Base-by-base conservation (phyloP, 1,284 basidiomycete species). In the Ustilago bromivora region DNA sequence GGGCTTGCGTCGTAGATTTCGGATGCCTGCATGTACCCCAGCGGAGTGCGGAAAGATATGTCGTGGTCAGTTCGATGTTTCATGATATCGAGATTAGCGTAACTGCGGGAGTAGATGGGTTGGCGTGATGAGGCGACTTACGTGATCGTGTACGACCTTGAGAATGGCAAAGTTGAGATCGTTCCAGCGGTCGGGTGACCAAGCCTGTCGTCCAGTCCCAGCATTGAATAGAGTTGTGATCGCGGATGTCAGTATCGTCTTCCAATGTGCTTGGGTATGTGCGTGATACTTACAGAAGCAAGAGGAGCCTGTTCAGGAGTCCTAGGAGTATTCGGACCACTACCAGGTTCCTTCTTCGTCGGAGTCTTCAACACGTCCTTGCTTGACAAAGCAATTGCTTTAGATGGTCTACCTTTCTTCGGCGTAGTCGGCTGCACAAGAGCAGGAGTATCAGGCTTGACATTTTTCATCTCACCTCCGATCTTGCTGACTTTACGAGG, bases 101-200 rank as follows among this genome's bases (percentile, higher is more conserved):
- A 46, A 11, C 3, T 17, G 35, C 6, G n/a, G 53, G 34, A 40
- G 53, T n/a, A 31, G 40, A 19, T n/a, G 4, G 9, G 28, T 28
- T 28, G 3, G 23, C 23, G 23, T 28, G 23, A 28, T 28, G 6
- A 32, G 41, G 38, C 9, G 15, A 70, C 72, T 51, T 58, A 75
- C 72, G 49, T 75, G 63, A 3, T 70, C 72, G 17, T 57, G 63
- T 2, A 52, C 61, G 23, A 75, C 57, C 41, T 75, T 75, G 61
- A 75, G 68, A 23, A 75, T 70, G 46, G 72, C 72, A 64, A 75
- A 75, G 67, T 75, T 75, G 63, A 75, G 67, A 8, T 75, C 63
- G 35, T 64, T 51, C 67, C 63, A 66, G 38, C 64, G 67, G 1
- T 62, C 59, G 5, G 51, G 51, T 10, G 32, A 11, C 66, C 71